These are phyloP conservation scores for Yamadazyma philogaea DNA, from an alignment of 805 yeast genomes.

Conservation along the genomic window DNA sequence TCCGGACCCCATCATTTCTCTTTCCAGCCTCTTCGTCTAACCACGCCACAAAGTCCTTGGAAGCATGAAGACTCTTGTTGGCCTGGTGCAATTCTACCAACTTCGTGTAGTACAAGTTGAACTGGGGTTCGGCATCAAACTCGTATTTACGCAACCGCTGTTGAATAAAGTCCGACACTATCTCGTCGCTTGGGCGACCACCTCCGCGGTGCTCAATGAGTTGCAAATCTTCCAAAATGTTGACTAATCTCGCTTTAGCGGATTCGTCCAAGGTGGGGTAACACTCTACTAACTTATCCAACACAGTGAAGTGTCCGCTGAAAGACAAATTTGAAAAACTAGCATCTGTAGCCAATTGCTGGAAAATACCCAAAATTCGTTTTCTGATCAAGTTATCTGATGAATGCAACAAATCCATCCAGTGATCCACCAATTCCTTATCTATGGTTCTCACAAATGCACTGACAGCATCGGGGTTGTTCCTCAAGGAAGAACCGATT, in stretches of 20 bases:
- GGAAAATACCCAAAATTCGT: conserved; percentile 51
- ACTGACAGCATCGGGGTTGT: conserved; percentile 61
- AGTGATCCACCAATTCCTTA: conserved; percentile 13
- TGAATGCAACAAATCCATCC: conserved; percentile 16
- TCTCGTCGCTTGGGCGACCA: conserved; percentile 12
- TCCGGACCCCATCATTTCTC: conserved; percentile 19
- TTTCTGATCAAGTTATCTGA: conserved; percentile 35
- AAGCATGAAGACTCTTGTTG: conserved; percentile 23
- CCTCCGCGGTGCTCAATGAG: conserved; percentile 24
- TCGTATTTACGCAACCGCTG: conserved; percentile 22
- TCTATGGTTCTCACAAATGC: conserved; percentile 28
- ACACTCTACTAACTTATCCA: conserved; percentile 22
- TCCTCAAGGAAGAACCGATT: conserved; percentile 66
- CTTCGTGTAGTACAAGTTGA: conserved; percentile 38
- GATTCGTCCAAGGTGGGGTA: conserved; percentile 27
- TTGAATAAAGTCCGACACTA: conserved; percentile 36
- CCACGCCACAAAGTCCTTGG: conserved; percentile 60
- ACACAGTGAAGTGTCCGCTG: conserved; percentile 18
- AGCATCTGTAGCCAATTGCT: conserved; percentile 39
- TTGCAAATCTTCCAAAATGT: conserved; percentile 46
- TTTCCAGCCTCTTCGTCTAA: conserved; percentile 42
- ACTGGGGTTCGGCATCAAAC: conserved; percentile 29
- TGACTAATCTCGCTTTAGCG: conserved; percentile 38
- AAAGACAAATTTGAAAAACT: conserved; percentile 31
- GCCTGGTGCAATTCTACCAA: conserved; percentile 33